phyloP scores from a whole-genome alignment of 345 rosid genomes.

The Aquilaria malaccensis region DNA sequence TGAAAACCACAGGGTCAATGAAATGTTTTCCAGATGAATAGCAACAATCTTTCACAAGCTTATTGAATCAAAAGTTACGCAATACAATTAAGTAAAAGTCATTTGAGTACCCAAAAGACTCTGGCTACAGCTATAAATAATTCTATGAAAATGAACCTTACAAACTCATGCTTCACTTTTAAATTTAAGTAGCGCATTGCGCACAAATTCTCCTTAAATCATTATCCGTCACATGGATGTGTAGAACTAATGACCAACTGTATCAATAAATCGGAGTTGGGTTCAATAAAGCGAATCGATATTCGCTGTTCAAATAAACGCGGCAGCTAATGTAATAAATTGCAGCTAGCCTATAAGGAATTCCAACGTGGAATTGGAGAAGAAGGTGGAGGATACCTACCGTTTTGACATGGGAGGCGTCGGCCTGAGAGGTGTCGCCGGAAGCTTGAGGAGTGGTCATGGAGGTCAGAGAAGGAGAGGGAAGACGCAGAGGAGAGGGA shows the following conservation, averaged over 20 bases:
- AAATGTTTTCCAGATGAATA: background rate
- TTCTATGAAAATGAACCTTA: too few species aligned
- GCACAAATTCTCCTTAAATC: too few species aligned
- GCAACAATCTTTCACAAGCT: background rate
- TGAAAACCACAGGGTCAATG: too few species aligned
- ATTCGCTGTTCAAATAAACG: background rate
- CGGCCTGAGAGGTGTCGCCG: conserved; percentile 24
- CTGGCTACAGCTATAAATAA: too few species aligned
- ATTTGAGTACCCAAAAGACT: too few species aligned
- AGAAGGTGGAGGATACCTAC: conserved; percentile 18
- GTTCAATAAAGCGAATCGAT: background rate
- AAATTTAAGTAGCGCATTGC: too few species aligned
- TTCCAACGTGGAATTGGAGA: background rate
- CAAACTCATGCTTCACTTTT: too few species aligned
- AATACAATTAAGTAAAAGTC: too few species aligned
- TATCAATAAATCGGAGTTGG: background rate
- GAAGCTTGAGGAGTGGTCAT: conserved; percentile 35
- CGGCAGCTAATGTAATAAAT: background rate
- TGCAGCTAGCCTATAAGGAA: background rate
- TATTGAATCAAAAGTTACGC: background rate
- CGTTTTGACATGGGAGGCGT: conserved; percentile 44
- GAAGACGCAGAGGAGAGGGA: conserved; percentile 30
- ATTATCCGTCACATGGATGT: too few species aligned
- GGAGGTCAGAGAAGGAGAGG: conserved; percentile 21
- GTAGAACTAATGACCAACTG: background rate